Base-by-base conservation (phyloP, 2,329 filamentous ascomycete genomes). In the Aspergillus sp. region DNA sequence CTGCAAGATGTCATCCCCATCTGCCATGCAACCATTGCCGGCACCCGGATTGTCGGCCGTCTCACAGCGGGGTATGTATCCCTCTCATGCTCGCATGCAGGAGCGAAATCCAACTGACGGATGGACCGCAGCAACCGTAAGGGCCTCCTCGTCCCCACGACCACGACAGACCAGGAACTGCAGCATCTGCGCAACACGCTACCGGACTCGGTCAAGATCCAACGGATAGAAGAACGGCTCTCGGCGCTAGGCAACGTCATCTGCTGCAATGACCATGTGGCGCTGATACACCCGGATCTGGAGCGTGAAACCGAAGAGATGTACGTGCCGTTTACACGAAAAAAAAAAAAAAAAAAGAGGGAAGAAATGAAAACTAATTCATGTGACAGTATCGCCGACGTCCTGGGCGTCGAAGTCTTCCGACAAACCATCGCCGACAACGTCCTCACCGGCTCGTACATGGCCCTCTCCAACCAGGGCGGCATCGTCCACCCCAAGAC, bases 291-390 rank as follows among this genome's bases (percentile, higher is more conserved):
- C 72, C 94, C 94, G 10, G 94, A 99, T 69, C 81, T 99, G 55
- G 94, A 97, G 81, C 88, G 93, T 57, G 94, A 99, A 79, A 96
- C 92, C 14, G 94, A 99, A 76, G 94, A 99, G 79, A 96, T 99
- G 74, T 76, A 65, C 35, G 63, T 55, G 16, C 22, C 3, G 7
- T 42, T 42, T n/a, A 7, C 7, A 20, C 19, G 17, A 19, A 7
- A 19, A 14, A 43, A 36, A 32, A 35, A 33, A 20, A 50, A 24
- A 32, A 44, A 17, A 38, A 42, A 36, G 22, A 47, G 51, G 44
- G 22, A 22, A 14, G 14, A 13, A 36, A 14, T 10, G 24, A 16
- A n/a, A 32, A 46, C 47, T 57, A 46, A 58, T 24, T 32, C 36
- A 5, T 11, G 38, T 14, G n/a, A 32, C 40, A 76, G 73, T 52